Conservation (phyloP, 2,329 filamentous ascomycete species). For the Eurotiales sp. region DNA sequence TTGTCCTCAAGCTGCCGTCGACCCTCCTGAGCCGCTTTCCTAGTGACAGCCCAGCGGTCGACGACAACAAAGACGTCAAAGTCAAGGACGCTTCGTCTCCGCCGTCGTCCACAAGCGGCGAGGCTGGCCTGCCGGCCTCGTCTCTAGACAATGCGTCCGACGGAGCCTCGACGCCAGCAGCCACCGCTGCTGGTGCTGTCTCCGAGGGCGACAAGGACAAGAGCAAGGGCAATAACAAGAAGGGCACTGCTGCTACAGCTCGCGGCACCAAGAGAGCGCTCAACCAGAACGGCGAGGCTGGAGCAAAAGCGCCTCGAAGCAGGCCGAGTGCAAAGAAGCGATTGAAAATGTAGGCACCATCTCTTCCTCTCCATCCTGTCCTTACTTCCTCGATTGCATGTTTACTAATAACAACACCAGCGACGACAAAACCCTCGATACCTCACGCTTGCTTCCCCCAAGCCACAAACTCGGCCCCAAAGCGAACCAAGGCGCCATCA, state of each 20-base stretch:
- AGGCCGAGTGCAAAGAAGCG: slow-evolving; percentile 98
- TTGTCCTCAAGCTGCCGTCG: slow-evolving; percentile 40
- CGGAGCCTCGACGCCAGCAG: slow-evolving; percentile 32
- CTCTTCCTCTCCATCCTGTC: background rate
- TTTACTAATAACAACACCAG: slow-evolving; percentile 27
- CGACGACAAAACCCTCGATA: slow-evolving; percentile 49
- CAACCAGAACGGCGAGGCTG: slow-evolving; percentile 54
- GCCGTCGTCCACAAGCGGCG: slow-evolving; percentile 35
- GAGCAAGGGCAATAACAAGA: slow-evolving; percentile 58
- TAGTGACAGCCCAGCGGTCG: slow-evolving; percentile 19
- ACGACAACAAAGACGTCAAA: slow-evolving; percentile 18
- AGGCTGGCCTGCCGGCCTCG: slow-evolving; percentile 31
- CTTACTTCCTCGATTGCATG: background rate
- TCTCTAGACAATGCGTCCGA: slow-evolving; percentile 42
- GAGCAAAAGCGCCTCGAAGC: slow-evolving; percentile 64
- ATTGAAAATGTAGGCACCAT: slow-evolving; percentile 72
- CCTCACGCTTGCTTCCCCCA: slow-evolving; percentile 34
- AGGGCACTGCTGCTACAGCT: slow-evolving; percentile 65
- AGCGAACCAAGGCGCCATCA: slow-evolving; percentile 95
- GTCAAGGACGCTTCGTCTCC: slow-evolving; percentile 19
- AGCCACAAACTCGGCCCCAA: slow-evolving; percentile 89
- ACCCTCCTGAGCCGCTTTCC: slow-evolving; percentile 34
- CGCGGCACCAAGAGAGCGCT: slow-evolving; percentile 58
- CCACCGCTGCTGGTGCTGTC: background rate
- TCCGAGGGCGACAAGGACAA: background rate